A percentile compares a stretch with the other conserved stretches of the same genome.
These are phyloP conservation scores for Marasmius tenuissimus DNA, from an alignment of 1,284 basidiomycete species.

Conservation along the genomic window DNA sequence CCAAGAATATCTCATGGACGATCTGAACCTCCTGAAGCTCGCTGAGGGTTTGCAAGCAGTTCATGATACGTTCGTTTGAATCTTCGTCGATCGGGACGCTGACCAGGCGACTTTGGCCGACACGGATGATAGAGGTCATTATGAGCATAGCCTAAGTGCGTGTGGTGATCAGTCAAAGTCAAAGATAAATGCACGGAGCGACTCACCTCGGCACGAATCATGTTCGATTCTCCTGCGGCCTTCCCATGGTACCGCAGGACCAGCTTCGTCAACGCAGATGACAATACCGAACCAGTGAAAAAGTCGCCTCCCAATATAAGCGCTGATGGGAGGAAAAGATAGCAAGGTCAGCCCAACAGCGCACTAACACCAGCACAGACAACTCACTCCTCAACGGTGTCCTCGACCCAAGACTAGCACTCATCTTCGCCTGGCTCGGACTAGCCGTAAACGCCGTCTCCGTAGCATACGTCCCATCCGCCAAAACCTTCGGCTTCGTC, in stretches of 20 bases:
- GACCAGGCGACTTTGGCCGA: constrained; percentile 87
- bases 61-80: constrained; percentile 94
- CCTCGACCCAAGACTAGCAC: constrained; percentile 84
- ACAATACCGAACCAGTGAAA: constrained; percentile 92
- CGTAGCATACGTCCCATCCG: constrained; percentile 98
- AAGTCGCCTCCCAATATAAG: constrained; percentile 95
- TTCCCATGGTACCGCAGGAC: constrained; percentile 80
- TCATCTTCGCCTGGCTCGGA: constrained; percentile 68
- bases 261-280: constrained; percentile 90
- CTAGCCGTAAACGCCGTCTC: constrained; percentile 88
- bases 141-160: constrained; percentile 85
- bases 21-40: constrained; percentile 64
- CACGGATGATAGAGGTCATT: constrained; percentile 96
- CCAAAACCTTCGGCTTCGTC: constrained; percentile 69
- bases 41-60: constrained; percentile 92
- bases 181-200: neutral
- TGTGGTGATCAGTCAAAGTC: neutral
- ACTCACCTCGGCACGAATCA: constrained; percentile 78
- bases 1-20: constrained; percentile 87
- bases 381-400: constrained; percentile 81
- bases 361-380: neutral
- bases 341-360: constrained; percentile 5
- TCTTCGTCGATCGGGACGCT: constrained; percentile 97
- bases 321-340: constrained; percentile 39
- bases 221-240: constrained; percentile 57